Percentiles rank a stretch among this genome's conserved stretches.
phyloP scores from a whole-genome alignment of 495 filamentous ascomycete genomes.

The Penicillium verhagenii region DNA sequence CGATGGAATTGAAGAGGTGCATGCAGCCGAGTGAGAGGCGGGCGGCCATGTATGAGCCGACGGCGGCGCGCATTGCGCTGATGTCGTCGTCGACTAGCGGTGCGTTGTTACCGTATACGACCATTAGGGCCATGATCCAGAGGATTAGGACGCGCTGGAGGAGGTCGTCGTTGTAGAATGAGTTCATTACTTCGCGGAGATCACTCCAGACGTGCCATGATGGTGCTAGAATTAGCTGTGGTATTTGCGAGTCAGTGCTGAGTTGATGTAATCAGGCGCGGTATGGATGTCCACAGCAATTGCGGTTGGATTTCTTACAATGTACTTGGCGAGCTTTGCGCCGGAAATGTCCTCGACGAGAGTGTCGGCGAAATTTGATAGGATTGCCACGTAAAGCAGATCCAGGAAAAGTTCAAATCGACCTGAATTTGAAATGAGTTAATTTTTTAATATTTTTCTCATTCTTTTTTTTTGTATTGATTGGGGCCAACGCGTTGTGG shows the following conservation, averaged over 20 bases:
- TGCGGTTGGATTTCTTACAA: constrained; percentile 23
- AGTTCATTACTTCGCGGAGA: constrained; percentile 48
- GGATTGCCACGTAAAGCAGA: constrained; percentile 44
- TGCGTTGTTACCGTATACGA: constrained; percentile 50
- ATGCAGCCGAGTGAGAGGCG: constrained; percentile 27
- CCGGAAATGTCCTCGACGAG: constrained; percentile 46
- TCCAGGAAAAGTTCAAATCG: constrained; percentile 52
- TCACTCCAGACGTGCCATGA: constrained; percentile 51
- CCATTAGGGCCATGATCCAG: constrained; percentile 46
- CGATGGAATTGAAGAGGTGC: constrained; percentile 36
- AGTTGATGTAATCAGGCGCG: too few relatives aligned
- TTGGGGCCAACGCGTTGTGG: not conserved
- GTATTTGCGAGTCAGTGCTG: too few relatives aligned
- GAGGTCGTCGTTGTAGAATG: constrained; percentile 50
- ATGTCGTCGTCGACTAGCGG: constrained; percentile 40
- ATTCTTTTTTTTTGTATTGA: not conserved
- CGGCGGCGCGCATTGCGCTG: constrained; percentile 38
- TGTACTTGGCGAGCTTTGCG: constrained; percentile 43
- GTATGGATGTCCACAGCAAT: too few relatives aligned
- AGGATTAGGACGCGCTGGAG: constrained; percentile 46
- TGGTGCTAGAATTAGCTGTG: constrained; percentile 39
- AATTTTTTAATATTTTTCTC: not conserved
- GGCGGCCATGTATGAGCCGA: constrained; percentile 39
- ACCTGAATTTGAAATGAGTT: constrained; percentile 16
- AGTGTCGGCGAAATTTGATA: constrained; percentile 45